Base-by-base conservation (phyloP, 805 yeast genomes). In the Pichia rugopelliculosa region DNA sequence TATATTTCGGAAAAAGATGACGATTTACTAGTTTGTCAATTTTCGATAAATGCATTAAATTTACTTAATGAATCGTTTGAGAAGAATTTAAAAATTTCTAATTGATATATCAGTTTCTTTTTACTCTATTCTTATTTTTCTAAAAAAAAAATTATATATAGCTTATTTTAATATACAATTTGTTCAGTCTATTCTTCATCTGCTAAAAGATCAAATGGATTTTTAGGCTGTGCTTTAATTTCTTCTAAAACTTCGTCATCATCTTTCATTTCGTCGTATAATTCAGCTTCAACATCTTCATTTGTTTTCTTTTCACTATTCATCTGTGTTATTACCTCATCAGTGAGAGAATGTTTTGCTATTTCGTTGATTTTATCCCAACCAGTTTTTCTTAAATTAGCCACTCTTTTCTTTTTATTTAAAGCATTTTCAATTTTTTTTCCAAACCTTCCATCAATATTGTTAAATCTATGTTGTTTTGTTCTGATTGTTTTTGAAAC, bases 311-410 rank as follows among this genome's bases (percentile, higher is more conserved):
- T 49, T 40, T 47, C 53, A 45, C 53, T 53, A 30, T 50, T 45
- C 36, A 42, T 43, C 23, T 43, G 42, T 26, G 41, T 26, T 5
- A 48, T 39, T 6, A 48, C 22, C 17, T 50, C 62, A 37, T 40
- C 45, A 36, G 44, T 46, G 1, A 60, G 45, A 7, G 62, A 48
- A 22, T 54, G 62, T 47, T 60, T 72, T 11, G 80, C 73, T 26
- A 64, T 61, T 49, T 74, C 69, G 59, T 83, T 84, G 46, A 82
- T 81, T 39, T 72, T 67, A 43, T 83, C 89, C 93, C 91, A 84
- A 15, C 79, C 82, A 0, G 86, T 67, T 61, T 82, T 84, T 63
- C 93, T 73, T 11, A 83, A 71, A 20, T 63, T 67, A 56, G 78
- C 83, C 25, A 84, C 79, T 54, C 70, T 76, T 56, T 72, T 80